Conservation (phyloP, 345 rosid species). For the Populus ilicifolia region DNA sequence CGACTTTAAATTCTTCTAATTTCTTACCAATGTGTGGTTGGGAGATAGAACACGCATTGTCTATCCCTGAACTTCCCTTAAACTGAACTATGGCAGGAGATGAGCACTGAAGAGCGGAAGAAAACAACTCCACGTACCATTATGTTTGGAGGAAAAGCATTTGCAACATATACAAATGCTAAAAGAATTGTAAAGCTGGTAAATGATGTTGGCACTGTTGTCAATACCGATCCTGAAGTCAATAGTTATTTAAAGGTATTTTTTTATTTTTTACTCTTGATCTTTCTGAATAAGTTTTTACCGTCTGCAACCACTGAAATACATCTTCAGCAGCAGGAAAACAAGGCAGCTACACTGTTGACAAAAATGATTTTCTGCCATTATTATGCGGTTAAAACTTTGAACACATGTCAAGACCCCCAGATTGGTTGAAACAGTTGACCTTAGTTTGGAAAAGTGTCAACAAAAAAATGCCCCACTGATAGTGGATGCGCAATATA, state of each 20-base stretch:
- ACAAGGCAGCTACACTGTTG: too few species aligned
- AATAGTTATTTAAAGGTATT: conserved; percentile 78
- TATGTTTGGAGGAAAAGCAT: conserved; percentile 98
- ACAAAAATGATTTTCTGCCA: too few species aligned
- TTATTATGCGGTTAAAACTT: too few species aligned
- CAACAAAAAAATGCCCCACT: too few species aligned
- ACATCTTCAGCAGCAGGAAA: not conserved
- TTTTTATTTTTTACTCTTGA: not conserved
- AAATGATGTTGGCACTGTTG: conserved; percentile 85
- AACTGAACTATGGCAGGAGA: conserved; percentile 55
- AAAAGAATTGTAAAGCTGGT: conserved; percentile 93
- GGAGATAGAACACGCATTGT: not conserved
- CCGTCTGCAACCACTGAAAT: not conserved
- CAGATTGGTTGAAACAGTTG: too few species aligned
- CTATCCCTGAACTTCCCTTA: conserved; percentile 5
- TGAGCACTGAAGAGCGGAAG: conserved; percentile 79
- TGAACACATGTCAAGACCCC: too few species aligned
- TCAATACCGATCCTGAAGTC: conserved; percentile 89
- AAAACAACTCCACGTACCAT: conserved; percentile 79
- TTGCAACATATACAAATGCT: conserved; percentile 95
- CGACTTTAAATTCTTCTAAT: not conserved
- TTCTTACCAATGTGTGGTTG: not conserved
- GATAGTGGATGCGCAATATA: too few species aligned
- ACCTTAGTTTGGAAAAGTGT: too few species aligned
- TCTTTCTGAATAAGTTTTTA: not conserved